phyloP scores from a whole-genome alignment of 1,284 basidiomycete genomes.

The Moesziomyces parantarcticus region DNA sequence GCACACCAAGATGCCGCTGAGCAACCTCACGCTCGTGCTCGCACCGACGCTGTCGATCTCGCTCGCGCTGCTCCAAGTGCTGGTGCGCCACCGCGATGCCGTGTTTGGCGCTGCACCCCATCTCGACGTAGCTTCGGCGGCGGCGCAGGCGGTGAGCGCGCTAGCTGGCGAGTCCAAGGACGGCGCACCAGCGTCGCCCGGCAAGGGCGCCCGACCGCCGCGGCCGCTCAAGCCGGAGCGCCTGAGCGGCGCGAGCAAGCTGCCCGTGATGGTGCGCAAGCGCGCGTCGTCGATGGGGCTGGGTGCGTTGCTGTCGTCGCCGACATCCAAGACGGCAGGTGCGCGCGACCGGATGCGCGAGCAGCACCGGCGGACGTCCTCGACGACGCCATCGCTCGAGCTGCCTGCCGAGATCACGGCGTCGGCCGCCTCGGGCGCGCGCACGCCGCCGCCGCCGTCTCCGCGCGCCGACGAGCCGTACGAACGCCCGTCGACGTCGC shows the following conservation, averaged over 20 bases:
- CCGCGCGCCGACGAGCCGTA: slow-evolving; percentile 5
- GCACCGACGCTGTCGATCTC: slow-evolving; percentile 63
- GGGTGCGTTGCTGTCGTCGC: slow-evolving; percentile 9
- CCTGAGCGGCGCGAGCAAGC: slow-evolving; percentile 12
- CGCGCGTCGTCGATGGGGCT: slow-evolving; percentile 20
- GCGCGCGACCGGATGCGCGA: neutral
- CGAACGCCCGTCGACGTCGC: slow-evolving; percentile 34
- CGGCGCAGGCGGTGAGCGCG: slow-evolving; percentile 1
- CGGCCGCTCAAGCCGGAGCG: slow-evolving; percentile 36
- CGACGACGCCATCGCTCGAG: slow-evolving; percentile 14
- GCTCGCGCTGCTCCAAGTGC: slow-evolving; percentile 47
- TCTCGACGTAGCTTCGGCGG: slow-evolving; percentile 16
- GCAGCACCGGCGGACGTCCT: slow-evolving; percentile 1
- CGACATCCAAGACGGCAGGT: neutral
- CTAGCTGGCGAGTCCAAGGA: neutral
- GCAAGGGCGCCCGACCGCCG: slow-evolving; percentile 1
- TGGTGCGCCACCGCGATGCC: slow-evolving; percentile 44
- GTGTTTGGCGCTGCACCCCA: slow-evolving; percentile 44
- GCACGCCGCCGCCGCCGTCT: neutral
- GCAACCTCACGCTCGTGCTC: slow-evolving; percentile 61
- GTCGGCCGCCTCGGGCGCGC: neutral
- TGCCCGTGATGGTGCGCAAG: slow-evolving; percentile 36
- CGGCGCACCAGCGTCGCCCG: neutral
- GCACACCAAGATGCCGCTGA: slow-evolving; percentile 63
- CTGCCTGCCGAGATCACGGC: slow-evolving; percentile 6